Percentiles rank a stretch among this genome's conserved stretches.
Conservation (phyloP, 441 rosid species). For the Pelargonium fulgidum region DNA sequence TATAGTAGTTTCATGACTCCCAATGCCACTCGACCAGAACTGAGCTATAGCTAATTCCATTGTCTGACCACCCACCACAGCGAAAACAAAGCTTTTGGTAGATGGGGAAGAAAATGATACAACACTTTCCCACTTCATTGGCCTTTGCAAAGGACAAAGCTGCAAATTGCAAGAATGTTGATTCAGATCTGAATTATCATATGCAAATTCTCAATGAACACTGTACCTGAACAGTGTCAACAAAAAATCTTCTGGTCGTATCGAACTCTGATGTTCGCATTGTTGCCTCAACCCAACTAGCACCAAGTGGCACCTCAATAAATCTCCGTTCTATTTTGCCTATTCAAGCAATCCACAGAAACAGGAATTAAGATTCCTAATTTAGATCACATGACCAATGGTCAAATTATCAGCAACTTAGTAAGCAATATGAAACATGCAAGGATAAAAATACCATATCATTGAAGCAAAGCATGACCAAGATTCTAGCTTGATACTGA, state of each 20-base stretch:
- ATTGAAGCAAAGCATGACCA: too few relatives aligned
- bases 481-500: background rate
- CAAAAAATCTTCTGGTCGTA: conserved; percentile 69
- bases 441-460: background rate
- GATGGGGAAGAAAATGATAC: conserved; percentile 73
- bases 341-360: conserved; percentile 26
- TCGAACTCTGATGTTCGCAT: conserved; percentile 83
- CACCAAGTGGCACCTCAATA: conserved; percentile 81
- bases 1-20: conserved; percentile 69
- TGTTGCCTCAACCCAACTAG: conserved; percentile 96
- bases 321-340: conserved; percentile 90
- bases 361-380: conserved; percentile 8
- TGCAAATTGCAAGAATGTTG: conserved; percentile 40
- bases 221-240: conserved; percentile 86
- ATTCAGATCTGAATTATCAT: conserved; percentile 22
- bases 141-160: conserved; percentile 90
- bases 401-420: background rate
- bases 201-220: conserved; percentile 18
- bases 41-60: conserved; percentile 95
- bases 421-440: background rate
- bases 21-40: conserved; percentile 98
- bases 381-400: conserved; percentile 1
- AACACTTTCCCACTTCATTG: conserved; percentile 84
- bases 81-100: conserved; percentile 69
- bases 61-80: conserved; percentile 82